Evolutionary conservation across 2,329 filamentous ascomycete species (phyloP).

Genomic region (Diaporthe nobilis): DNA sequence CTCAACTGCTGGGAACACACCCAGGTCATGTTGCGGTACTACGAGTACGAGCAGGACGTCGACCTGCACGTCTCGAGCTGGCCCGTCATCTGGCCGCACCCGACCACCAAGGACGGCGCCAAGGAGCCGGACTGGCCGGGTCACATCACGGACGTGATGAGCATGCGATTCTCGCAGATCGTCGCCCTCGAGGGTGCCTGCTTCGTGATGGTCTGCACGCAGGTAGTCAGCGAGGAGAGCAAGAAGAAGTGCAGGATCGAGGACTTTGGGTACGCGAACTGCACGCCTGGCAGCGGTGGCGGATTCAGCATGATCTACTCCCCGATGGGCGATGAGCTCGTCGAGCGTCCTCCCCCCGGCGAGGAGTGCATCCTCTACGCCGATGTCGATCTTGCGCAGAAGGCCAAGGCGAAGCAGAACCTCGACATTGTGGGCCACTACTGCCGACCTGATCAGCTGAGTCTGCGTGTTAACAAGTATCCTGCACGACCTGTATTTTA

Average conservation of each 20-base stretch:
- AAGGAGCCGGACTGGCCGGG: slow-evolving; percentile 41
- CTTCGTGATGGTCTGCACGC: slow-evolving; percentile 46
- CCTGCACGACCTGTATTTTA: slow-evolving; percentile 43
- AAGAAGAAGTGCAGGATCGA: slow-evolving; percentile 9
- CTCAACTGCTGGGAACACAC: slow-evolving; percentile 72
- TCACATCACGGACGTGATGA: slow-evolving; percentile 44
- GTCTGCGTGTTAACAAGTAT: slow-evolving; percentile 52
- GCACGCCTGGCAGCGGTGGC: slow-evolving; percentile 59
- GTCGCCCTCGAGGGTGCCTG: slow-evolving; percentile 47
- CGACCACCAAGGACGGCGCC: slow-evolving; percentile 29
- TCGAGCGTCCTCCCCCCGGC: slow-evolving; percentile 50
- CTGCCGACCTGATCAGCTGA: slow-evolving; percentile 57
- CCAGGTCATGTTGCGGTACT: slow-evolving; percentile 61
- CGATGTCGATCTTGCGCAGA: slow-evolving; percentile 62
- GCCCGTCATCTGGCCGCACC: slow-evolving; percentile 45
- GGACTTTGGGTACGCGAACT: slow-evolving; percentile 7
- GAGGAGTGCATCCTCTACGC: slow-evolving; percentile 65
- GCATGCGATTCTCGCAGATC: slow-evolving; percentile 44
- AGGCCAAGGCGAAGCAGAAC: slow-evolving; percentile 56
- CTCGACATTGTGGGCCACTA: slow-evolving; percentile 57
- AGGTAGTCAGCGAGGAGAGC: slow-evolving; percentile 46
- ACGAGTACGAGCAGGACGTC: slow-evolving; percentile 45
- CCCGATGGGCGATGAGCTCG: slow-evolving; percentile 60
- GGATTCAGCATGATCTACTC: slow-evolving; percentile 66
- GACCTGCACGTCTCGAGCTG: slow-evolving; percentile 49